Evolutionary conservation across 306 rosid species (phyloP).

Genomic region (Pueraria montana): DNA sequence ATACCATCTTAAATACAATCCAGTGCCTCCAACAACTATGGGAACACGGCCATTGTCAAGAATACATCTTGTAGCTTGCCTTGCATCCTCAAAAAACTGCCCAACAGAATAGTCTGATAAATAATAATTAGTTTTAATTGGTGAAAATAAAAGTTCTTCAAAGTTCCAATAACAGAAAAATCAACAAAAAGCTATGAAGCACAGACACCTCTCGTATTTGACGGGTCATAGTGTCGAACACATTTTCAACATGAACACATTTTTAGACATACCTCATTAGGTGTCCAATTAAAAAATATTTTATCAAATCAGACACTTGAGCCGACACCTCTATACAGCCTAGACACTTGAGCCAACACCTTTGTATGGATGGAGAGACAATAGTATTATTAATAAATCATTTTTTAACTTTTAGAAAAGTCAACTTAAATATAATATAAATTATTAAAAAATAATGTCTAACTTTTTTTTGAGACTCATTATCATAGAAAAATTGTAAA

Average conservation of each 20-base stretch:
- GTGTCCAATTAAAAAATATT: background rate
- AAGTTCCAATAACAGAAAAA: conserved; percentile 35
- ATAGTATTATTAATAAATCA: background rate
- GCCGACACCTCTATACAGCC: background rate
- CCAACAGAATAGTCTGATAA: conserved; percentile 95
- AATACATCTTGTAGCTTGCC: conserved; percentile 76
- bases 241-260: too few relatives aligned
- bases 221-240: background rate
- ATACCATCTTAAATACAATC: conserved; percentile 94
- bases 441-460: background rate
- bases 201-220: background rate
- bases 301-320: background rate
- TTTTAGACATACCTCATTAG: background rate
- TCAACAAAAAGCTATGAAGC: conserved; percentile 21
- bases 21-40: conserved; percentile 94
- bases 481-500: background rate
- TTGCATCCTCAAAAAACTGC: conserved; percentile 92
- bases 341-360: background rate
- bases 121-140: conserved; percentile 49
- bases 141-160: conserved; percentile 39
- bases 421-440: background rate
- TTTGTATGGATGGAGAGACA: background rate
- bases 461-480: background rate
- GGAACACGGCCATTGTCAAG: conserved; percentile 87
- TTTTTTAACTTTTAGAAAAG: background rate